Conservation (phyloP, 164 flowering plant genomes). For the Magnolia kwangsiensis region DNA sequence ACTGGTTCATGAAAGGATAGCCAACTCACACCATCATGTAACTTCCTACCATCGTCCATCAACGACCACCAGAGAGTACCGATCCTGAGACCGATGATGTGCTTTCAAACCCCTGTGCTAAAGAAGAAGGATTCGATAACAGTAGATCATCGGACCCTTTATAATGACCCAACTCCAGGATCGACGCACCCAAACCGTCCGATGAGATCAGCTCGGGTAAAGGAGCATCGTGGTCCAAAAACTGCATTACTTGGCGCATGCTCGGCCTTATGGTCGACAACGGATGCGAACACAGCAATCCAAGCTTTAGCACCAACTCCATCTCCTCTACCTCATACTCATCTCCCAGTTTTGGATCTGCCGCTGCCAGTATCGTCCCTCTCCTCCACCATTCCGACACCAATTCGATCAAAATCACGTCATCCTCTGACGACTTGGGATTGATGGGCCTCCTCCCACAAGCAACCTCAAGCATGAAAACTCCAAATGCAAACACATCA, state of each 20-base stretch:
- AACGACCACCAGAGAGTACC: no score
- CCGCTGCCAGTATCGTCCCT: neutral
- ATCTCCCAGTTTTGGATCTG: neutral
- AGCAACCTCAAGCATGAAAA: slow-evolving; percentile 18
- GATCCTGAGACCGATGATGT: no score
- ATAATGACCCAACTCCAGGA: neutral
- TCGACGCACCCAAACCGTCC: neutral
- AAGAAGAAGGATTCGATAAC: no score
- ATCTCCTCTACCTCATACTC: slow-evolving; percentile 14
- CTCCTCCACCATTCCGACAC: neutral
- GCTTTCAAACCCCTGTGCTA: no score
- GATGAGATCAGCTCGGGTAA: neutral
- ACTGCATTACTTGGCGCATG: slow-evolving; percentile 10
- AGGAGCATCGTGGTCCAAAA: slow-evolving; percentile 1
- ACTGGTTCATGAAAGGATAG: no score
- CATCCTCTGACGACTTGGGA: neutral
- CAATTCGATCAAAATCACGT: neutral
- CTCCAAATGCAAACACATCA: slow-evolving; percentile 23
- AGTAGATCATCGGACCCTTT: no score
- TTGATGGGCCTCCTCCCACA: neutral
- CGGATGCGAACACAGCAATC: slow-evolving; percentile 27
- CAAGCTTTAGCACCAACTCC: slow-evolving; percentile 18
- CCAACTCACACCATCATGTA: no score
- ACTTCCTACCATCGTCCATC: no score
- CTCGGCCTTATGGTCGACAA: slow-evolving; percentile 3